Evolutionary conservation across 306 rosid genomes (phyloP).

Genomic region (Fragaria nilgerrensis): DNA sequence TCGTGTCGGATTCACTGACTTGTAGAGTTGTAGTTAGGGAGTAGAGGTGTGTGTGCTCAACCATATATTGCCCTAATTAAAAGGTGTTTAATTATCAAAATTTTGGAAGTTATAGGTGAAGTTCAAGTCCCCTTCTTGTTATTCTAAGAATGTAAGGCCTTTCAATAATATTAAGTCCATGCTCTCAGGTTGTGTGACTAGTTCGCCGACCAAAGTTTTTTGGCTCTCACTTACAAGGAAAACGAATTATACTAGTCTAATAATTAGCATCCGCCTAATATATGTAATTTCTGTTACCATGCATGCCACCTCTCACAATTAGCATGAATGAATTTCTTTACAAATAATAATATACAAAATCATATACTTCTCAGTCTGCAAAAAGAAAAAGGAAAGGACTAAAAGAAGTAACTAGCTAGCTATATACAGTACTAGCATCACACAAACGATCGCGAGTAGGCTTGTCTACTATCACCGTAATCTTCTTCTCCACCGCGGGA

Average conservation of each 20-base stretch:
- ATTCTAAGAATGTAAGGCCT: no score
- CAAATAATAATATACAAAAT: not conserved
- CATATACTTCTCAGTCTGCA: not conserved
- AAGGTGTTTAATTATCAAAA: no score
- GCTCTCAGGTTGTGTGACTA: no score
- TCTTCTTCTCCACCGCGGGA: conserved; percentile 38
- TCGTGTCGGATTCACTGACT: no score
- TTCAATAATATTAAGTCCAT: no score
- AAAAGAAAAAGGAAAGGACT: not conserved
- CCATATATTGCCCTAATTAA: no score
- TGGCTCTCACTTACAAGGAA: not conserved
- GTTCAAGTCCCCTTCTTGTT: no score
- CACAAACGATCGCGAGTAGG: not conserved
- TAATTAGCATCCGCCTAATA: not conserved
- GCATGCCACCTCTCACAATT: not conserved
- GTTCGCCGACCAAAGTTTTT: no score
- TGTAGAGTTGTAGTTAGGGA: no score
- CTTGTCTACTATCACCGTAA: conserved; percentile 36
- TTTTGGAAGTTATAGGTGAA: no score
- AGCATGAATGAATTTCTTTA: not conserved
- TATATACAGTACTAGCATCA: not conserved
- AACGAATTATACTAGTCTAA: not conserved
- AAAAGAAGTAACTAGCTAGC: not conserved
- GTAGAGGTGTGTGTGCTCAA: no score
- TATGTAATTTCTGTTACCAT: not conserved